Evolutionary conservation across 306 rosid species (phyloP).

Genomic region (Castanopsis chinensis): DNA sequence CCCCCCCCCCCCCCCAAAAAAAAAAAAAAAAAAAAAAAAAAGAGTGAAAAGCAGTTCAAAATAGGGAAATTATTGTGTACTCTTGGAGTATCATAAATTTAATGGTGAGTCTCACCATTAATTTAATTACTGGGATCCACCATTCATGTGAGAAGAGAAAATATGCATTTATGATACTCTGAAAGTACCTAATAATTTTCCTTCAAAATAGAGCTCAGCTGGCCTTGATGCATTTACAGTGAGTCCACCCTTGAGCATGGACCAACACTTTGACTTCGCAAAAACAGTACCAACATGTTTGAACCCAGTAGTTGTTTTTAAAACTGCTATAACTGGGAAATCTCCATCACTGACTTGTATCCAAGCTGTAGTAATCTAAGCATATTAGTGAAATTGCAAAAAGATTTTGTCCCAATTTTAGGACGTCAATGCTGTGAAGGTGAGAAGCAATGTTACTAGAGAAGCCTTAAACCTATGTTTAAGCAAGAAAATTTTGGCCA

Average conservation of each 20-base stretch:
- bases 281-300: slow-evolving; percentile 39
- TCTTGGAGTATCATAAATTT: no score
- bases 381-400: not conserved
- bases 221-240: slow-evolving; percentile 40
- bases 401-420: not conserved
- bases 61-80: no score
- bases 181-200: no score
- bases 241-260: slow-evolving; percentile 87
- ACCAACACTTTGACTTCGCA: slow-evolving; percentile 69
- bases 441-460: not conserved
- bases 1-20: no score
- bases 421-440: not conserved
- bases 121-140: no score
- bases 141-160: no score
- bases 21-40: not conserved
- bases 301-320: slow-evolving; percentile 42
- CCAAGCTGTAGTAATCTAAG: slow-evolving; percentile 42
- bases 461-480: not conserved
- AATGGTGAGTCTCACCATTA: no score
- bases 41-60: slow-evolving; percentile 10
- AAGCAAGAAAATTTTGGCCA: not conserved
- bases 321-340: slow-evolving; percentile 39
- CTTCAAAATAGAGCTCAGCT: slow-evolving; percentile 70
- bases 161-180: no score
- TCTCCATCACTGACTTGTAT: slow-evolving; percentile 49